Base-by-base conservation (phyloP, 106 monocot genomes). In the Apostasia ramifera region DNA sequence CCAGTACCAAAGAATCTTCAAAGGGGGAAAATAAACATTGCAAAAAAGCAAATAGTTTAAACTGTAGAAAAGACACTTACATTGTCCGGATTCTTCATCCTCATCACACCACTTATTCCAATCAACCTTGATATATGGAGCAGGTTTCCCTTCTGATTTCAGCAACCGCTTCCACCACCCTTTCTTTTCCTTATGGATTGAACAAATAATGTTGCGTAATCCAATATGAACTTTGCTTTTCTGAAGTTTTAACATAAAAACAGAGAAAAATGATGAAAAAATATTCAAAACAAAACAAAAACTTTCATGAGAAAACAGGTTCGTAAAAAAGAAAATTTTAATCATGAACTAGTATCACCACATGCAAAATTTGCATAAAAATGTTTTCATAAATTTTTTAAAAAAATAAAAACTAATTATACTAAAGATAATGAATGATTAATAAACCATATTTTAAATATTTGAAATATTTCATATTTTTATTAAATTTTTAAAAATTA, bases 91-190 rank as follows among this genome's bases (percentile, higher is more conserved):
- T 66, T 89, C 88, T 10, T 95, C 94, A 74, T 95, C 95, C 71
- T 95, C 95, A 64, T 95, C 95, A 56, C 88, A 88, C 91, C 91
- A 95, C 73, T 86, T 81, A 65, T 95, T 91, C 95, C 95, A 95
- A 70, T 95, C 95, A 76, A 88, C 95, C 66, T 95, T 95, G 52
- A 95, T 95, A 70, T 88, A 91, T 48, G 95, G 95, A 79, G 87
- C 84, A 78, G 88, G 83, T 70, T 91, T 95, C 65, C 75, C 95
- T 50, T 88, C 88, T 40, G 84, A 91, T 66, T 86, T 95, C 68
- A 91, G 78, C 43, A 95, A 74, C 53, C 88, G 78, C 61, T 80
- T 79, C 95, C 91, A 95, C 95, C 95, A 95, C 26, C 63, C 88
- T 74, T 80, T 91, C 68, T 89, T 91, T 64, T 91, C 91, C 75